Evolutionary conservation across 2,329 filamentous ascomycete genomes (phyloP).

Genomic region (Claviceps maximensis): DNA sequence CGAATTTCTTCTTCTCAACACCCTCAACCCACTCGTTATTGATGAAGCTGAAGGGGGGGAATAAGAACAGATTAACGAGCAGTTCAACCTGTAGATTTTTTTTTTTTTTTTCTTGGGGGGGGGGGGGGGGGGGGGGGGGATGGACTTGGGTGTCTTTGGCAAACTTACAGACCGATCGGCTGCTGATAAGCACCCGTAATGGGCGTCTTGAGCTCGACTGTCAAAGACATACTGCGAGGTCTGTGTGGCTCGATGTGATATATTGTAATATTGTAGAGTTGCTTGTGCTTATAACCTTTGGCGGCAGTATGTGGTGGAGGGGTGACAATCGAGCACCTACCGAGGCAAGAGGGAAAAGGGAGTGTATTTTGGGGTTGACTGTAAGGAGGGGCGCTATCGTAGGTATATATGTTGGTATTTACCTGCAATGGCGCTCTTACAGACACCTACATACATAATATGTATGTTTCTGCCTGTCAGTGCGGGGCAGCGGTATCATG

Average conservation of each 20-base stretch:
- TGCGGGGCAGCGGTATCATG: too few species aligned
- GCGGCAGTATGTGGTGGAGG: not conserved
- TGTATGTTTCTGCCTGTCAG: too few species aligned
- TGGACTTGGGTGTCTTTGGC: not conserved
- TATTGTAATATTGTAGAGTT: not conserved
- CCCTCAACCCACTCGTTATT: conserved; percentile 77
- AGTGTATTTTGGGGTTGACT: too few species aligned
- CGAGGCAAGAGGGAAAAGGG: too few species aligned
- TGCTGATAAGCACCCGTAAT: conserved; percentile 45
- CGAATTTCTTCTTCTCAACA: conserved; percentile 79
- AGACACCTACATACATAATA: too few species aligned
- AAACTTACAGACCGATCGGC: conserved; percentile 47
- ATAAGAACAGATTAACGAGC: not conserved
- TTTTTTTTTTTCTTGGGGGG: too few species aligned
- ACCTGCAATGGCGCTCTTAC: too few species aligned
- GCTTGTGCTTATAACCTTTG: not conserved
- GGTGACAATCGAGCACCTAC: too few species aligned
- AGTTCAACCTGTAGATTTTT: not conserved
- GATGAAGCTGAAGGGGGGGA: conserved; percentile 51
- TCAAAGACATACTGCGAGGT: conserved; percentile 30
- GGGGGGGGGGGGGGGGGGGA: too few species aligned
- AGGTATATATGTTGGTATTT: too few species aligned
- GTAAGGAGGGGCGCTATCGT: too few species aligned
- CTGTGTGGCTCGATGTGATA: not conserved
- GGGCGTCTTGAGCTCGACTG: conserved; percentile 54